Evolutionary conservation across 192 early-diverging fungal species (phyloP), one percentile per base, ranked within the genome.

Genomic region (Backusella liffmaniae): DNA sequence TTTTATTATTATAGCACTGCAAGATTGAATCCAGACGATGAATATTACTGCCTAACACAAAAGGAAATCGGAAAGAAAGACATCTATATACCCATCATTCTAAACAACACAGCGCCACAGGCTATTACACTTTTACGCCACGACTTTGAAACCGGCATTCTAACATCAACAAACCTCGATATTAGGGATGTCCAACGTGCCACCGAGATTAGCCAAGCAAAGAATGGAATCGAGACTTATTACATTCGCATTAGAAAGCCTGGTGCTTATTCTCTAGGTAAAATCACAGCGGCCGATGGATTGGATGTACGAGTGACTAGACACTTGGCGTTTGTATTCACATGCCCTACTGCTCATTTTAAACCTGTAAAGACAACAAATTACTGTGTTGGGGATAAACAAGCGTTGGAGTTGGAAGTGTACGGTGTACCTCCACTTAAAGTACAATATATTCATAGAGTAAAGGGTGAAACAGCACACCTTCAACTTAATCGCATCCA

Each of bases 341-440:
- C 77, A 46, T 86, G 85, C 66, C 85, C 85, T 32, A 67, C 36
- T 36, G 83, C 79, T 35, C 68, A 39, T 5, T 82, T 82, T 26
- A 26, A 51, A 16, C 44, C 76, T 16, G 39, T 72, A 6, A 26
- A 56, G 39, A 9, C 41, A 13, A 6, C 32, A 1, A 74, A 79
- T 23, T 67, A 75, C 32, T 86, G 85, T 66, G 34, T 66, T 15
- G 77, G 81, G 9, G 83, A 82, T 39, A 70, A 82, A 1, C 56
- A 77, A 16, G 21, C 69, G 29, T 46, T 82, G 1, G 53, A 80
- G 0, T 35, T 86, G 42, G 35, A 76, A 5, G 73, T 86, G 5
- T 18, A 72, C 10, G 85, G 85, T 69, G 80, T 86, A 1, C 85
- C 85, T 21, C 85, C 85, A 15, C 79, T 86, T 12, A 82, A 68